Evolutionary conservation across 192 early-diverging fungal species (phyloP).

Genomic region (Coemansia sp.): DNA sequence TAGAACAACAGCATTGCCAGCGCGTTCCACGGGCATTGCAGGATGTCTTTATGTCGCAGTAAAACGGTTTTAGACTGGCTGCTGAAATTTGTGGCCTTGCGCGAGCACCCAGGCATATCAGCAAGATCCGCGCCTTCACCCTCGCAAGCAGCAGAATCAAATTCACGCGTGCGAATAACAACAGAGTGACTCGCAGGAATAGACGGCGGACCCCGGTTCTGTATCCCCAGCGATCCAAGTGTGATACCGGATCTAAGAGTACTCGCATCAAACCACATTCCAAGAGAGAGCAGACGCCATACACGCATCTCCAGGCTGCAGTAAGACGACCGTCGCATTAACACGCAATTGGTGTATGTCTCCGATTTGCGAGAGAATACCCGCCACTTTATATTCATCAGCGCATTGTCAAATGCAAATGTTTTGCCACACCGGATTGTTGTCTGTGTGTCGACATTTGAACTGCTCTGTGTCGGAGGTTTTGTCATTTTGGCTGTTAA

Average conservation of each 20-base stretch:
- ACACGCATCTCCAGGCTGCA: slow-evolving; percentile 49
- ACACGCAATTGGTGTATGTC: slow-evolving; percentile 29
- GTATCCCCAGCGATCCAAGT: slow-evolving; percentile 41
- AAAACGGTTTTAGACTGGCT: slow-evolving; percentile 21
- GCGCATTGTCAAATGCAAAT: neutral
- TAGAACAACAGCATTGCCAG: slow-evolving; percentile 41
- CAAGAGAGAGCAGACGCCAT: slow-evolving; percentile 35
- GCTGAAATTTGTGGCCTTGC: neutral
- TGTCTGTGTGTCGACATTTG: neutral
- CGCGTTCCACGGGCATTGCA: slow-evolving; percentile 52
- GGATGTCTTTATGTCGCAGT: slow-evolving; percentile 21
- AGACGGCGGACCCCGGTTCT: slow-evolving; percentile 1
- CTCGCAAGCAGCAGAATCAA: neutral
- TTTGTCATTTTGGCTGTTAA: neutral
- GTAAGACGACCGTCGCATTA: slow-evolving; percentile 48
- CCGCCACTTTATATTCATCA: slow-evolving; percentile 27
- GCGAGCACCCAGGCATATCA: neutral
- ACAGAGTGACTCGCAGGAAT: slow-evolving; percentile 7
- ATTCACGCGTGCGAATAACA: slow-evolving; percentile 5
- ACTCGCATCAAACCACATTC: slow-evolving; percentile 41
- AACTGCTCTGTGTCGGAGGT: neutral
- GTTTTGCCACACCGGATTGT: neutral
- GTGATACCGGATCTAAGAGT: slow-evolving; percentile 22
- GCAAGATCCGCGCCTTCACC: neutral
- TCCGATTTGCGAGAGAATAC: slow-evolving; percentile 31